Conservation (phyloP, 129 eudicot genomes). For the Tagetes erecta region DNA sequence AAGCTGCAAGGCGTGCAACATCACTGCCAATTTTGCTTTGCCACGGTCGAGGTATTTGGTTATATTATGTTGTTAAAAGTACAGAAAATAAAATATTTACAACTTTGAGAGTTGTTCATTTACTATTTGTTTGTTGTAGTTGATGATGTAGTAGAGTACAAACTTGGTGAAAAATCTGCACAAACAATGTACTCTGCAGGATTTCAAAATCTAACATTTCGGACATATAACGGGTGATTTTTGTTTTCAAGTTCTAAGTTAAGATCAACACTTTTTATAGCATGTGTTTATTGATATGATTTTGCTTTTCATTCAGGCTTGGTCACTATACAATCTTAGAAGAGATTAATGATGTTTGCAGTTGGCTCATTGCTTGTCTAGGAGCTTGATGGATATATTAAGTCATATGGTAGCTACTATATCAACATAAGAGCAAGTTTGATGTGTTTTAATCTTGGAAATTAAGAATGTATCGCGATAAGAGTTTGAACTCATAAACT, state of each 20-base stretch:
- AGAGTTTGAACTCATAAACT: conserved; percentile 10
- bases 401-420: not conserved
- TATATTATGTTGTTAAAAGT: not conserved
- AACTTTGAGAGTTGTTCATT: not conserved
- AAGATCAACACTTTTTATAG: too few species aligned
- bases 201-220: conserved; percentile 58
- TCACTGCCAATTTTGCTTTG: conserved; percentile 71
- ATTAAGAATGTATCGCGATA: not conserved
- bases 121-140: conserved; percentile 47
- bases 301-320: conserved; percentile 47
- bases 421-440: not conserved
- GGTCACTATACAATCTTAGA: conserved; percentile 77
- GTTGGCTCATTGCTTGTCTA: conserved; percentile 53
- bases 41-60: conserved; percentile 68
- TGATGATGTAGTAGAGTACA: conserved; percentile 75
- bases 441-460: not conserved
- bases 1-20: conserved; percentile 64
- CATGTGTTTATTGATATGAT: not conserved
- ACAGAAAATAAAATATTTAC: not conserved
- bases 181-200: conserved; percentile 62
- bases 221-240: conserved; percentile 60
- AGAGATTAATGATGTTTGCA: conserved; percentile 67
- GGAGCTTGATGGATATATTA: conserved; percentile 39
- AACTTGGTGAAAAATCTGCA: conserved; percentile 71
- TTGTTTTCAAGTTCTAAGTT: conserved; percentile 4